These are phyloP conservation scores for Cyclospora cayetanensis DNA, from an alignment of 169 alveolate genomes.

Conservation along the genomic window DNA sequence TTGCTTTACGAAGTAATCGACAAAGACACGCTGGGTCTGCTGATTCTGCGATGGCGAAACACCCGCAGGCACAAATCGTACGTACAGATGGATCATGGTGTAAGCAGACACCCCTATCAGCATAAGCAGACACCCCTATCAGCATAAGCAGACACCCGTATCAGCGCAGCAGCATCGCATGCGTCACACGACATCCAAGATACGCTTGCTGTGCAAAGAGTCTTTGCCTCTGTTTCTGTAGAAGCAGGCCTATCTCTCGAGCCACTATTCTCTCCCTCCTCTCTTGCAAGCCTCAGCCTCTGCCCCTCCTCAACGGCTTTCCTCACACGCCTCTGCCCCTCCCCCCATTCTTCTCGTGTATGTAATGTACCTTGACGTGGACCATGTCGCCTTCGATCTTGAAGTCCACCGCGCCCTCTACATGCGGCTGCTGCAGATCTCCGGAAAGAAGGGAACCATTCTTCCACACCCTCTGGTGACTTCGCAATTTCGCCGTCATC, in stretches of 20 bases:
- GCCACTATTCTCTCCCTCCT: too few species aligned
- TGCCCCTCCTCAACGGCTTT: too few species aligned
- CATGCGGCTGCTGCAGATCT: not conserved
- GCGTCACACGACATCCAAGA: too few species aligned
- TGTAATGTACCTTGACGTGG: constrained; percentile 34
- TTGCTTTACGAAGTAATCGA: constrained; percentile 34
- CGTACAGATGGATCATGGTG: not conserved
- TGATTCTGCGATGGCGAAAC: not conserved
- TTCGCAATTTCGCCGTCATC: constrained; percentile 1
- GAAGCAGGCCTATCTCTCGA: too few species aligned
- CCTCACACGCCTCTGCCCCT: too few species aligned
- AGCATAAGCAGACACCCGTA: not conserved
- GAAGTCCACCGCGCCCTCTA: constrained; percentile 24
- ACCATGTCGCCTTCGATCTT: constrained; percentile 43
- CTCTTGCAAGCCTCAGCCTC: too few species aligned
- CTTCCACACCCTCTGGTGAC: constrained; percentile 39
- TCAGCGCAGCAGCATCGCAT: too few species aligned
- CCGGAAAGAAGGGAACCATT: constrained; percentile 57
- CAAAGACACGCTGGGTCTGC: constrained; percentile 15
- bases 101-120: not conserved
- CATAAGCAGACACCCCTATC: not conserved
- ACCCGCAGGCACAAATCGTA: not conserved
- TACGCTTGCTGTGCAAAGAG: not conserved
- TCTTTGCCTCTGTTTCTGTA: not conserved
- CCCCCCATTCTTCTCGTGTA: too few species aligned